Base-by-base conservation (phyloP, 2,329 filamentous ascomycete genomes). In the Anisogramma anomala region DNA sequence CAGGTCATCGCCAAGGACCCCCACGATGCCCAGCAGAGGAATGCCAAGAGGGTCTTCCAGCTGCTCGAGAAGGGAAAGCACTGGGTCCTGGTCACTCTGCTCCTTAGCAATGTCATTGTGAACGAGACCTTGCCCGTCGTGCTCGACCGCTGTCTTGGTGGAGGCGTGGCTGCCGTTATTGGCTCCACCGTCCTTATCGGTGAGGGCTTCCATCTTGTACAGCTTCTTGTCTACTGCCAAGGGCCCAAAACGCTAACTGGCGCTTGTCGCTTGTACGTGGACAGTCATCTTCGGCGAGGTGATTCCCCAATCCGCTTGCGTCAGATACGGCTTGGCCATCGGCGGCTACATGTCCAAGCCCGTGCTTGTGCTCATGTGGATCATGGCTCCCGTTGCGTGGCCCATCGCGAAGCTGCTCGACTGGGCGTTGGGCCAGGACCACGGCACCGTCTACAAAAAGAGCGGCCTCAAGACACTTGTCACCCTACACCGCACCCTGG, bases 361-460 rank as follows among this genome's bases (percentile, higher is more conserved):
- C 39, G 91, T 98, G 36, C 72, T 94, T 17, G 62, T 69, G 19
- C 74, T 98, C 52, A 98, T 98, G 91, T 96, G 88, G 65, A 59
- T 95, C 47, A 80, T 93, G 67, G 78, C 84, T 8, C 87, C 88
- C 2, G 69, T 96, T 35, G 87, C 89, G 33, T 98, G 86, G 82
- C 91, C 91, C 2, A 93, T 86, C 6, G 91, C 91, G 17, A 94
- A 96, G 63, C 75, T 98, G 15, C 82, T 98, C 53, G 91, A 98
- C 63, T 86, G 77, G 65, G 73, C 95, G 7, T 77, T 98, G 3
- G 91, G 91, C 47, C 84, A 94, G 62, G 89, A 96, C 55, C 89
- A 96, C 58, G 89, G 89, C 39, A 95, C 88, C 1, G 79, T 89
- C 32, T 98, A 98, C 75, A 96, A 96, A 66, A 98, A 96, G 68